Percentiles rank a stretch among this genome's conserved stretches.
Conservation (phyloP, 2,329 filamentous ascomycete genomes). For the Arthrobotrys megalospora region DNA sequence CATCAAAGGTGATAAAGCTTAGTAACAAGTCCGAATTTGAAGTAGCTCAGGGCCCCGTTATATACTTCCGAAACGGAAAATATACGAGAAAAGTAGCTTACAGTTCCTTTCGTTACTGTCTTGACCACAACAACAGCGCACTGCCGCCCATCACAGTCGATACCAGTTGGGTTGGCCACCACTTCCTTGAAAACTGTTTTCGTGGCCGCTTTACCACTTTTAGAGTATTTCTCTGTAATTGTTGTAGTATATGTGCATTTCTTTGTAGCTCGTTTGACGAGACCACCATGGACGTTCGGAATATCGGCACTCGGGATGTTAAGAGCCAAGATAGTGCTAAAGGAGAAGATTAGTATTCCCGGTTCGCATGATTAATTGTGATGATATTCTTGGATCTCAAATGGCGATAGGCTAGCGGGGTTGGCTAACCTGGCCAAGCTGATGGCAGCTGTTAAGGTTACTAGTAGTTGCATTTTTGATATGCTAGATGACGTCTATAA, state of each 20-base stretch:
- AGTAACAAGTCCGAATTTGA: not conserved
- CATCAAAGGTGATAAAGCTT: not conserved
- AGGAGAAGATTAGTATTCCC: not conserved
- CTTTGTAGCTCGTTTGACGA: constrained; percentile 1
- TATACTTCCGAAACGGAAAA: no score
- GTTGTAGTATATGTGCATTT: not conserved
- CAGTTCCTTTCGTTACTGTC: not conserved
- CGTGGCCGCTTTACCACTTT: not conserved
- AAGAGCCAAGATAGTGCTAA: not conserved
- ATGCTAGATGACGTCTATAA: not conserved
- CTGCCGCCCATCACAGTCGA: not conserved
- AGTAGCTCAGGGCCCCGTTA: no score
- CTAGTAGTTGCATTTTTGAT: constrained; percentile 12
- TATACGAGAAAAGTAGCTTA: not conserved
- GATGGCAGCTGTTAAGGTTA: constrained; percentile 4
- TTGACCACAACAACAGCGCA: not conserved
- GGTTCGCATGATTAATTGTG: not conserved
- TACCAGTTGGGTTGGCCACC: not conserved
- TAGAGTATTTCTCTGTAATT: not conserved
- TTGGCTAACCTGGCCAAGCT: constrained; percentile 13
- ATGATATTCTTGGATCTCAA: not conserved
- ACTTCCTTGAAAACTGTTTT: constrained; percentile 9
- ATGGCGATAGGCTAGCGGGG: not conserved
- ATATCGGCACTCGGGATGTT: not conserved
- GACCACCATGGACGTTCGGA: not conserved